Evolutionary conservation across 139 green algal genomes (phyloP).

Genomic region (Pleodorina starrii): DNA sequence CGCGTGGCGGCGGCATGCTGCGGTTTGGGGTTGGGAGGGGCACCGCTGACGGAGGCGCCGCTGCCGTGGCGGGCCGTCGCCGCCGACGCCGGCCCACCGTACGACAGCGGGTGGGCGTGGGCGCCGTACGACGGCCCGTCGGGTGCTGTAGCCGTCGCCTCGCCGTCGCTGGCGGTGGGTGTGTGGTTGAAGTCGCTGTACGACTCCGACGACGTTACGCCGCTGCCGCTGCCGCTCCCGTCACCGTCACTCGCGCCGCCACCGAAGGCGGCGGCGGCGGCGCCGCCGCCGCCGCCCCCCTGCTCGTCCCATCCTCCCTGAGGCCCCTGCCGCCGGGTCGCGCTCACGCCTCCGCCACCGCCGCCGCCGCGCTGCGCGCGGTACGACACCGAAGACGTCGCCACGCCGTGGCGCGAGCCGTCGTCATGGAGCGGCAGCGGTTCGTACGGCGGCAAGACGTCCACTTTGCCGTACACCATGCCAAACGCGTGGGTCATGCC

Average conservation of each 20-base stretch:
- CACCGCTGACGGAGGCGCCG: neutral
- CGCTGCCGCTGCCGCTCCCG: neutral
- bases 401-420: too few relatives aligned
- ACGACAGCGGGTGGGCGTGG: neutral
- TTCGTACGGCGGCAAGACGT: neutral
- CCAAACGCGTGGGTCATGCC: neutral
- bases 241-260: neutral
- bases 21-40: too few relatives aligned
- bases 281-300: neutral
- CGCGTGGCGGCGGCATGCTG: too few relatives aligned
- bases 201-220: neutral
- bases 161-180: neutral
- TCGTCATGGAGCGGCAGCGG: neutral
- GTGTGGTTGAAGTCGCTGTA: neutral
- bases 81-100: neutral
- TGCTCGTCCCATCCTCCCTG: neutral
- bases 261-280: neutral
- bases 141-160: neutral
- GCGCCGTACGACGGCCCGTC: neutral
- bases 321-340: neutral
- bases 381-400: neutral
- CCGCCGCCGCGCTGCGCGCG: neutral
- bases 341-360: neutral
- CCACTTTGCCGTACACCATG: constrained; percentile 15
- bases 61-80: neutral